phyloP scores from a whole-genome alignment of 306 rosid genomes.

The Macrotyloma uniflorum region DNA sequence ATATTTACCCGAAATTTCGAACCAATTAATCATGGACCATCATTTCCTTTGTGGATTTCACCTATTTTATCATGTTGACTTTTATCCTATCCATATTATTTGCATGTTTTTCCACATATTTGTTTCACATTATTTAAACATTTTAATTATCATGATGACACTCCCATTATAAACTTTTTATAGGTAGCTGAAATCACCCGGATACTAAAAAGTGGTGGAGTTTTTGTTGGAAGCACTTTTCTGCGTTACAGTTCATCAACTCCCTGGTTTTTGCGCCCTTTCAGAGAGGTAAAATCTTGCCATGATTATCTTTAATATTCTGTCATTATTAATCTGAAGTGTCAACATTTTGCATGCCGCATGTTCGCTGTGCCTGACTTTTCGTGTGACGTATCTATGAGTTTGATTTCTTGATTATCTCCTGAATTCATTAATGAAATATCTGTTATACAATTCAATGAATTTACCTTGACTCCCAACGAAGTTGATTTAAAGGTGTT shows the following conservation, averaged over 20 bases:
- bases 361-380: conserved; percentile 3
- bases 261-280: conserved; percentile 55
- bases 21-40: background rate
- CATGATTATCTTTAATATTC: conserved; percentile 11
- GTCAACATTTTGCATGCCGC: conserved; percentile 25
- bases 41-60: background rate
- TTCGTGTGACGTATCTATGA: background rate
- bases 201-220: conserved; percentile 74
- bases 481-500: background rate
- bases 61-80: background rate
- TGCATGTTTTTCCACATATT: conserved; percentile 15
- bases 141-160: conserved; percentile 30
- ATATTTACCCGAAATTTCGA: background rate
- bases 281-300: conserved; percentile 60
- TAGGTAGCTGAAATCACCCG: conserved; percentile 86
- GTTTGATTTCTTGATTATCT: background rate
- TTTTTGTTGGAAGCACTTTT: conserved; percentile 90
- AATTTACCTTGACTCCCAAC: conserved; percentile 23
- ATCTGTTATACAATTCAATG: background rate
- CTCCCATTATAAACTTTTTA: conserved; percentile 8
- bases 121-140: conserved; percentile 2
- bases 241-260: conserved; percentile 72
- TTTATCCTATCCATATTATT: background rate
- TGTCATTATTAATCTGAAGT: background rate
- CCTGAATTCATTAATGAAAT: background rate